Evolutionary conservation across 306 rosid genomes (phyloP).

Genomic region (Cucumis cinereus): DNA sequence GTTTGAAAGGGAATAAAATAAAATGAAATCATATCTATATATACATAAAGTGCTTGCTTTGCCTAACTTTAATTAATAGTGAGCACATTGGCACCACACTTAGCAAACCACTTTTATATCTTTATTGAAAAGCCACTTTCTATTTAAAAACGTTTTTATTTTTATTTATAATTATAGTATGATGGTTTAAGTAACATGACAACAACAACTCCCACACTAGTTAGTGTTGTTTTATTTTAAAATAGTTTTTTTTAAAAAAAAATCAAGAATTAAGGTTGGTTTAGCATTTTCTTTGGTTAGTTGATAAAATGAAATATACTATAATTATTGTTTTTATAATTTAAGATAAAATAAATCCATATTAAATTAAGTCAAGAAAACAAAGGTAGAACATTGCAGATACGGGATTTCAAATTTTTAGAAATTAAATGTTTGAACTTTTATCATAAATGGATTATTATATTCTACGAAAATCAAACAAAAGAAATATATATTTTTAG

Average conservation of each 20-base stretch:
- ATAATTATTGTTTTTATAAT: too few species aligned
- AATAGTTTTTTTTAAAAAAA: too few species aligned
- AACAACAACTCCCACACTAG: background rate
- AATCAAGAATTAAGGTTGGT: too few species aligned
- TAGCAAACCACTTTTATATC: background rate
- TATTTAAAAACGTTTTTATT: background rate
- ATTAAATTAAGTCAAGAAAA: too few species aligned
- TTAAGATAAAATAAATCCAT: too few species aligned
- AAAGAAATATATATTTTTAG: too few species aligned
- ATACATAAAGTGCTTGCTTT: background rate
- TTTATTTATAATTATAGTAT: background rate
- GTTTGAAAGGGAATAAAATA: background rate
- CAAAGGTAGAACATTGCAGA: too few species aligned
- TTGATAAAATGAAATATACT: too few species aligned
- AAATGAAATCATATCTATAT: background rate
- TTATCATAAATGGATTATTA: too few species aligned
- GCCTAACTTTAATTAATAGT: background rate
- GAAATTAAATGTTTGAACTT: too few species aligned
- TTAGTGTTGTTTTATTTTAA: background rate
- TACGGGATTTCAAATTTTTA: too few species aligned
- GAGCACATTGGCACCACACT: slow-evolving; percentile 6
- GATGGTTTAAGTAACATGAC: background rate
- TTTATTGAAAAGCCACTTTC: background rate
- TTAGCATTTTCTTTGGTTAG: background rate
- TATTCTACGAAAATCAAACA: too few species aligned